Conservation (phyloP, 306 rosid species). For the Herpetospermum pedunculosum region DNA sequence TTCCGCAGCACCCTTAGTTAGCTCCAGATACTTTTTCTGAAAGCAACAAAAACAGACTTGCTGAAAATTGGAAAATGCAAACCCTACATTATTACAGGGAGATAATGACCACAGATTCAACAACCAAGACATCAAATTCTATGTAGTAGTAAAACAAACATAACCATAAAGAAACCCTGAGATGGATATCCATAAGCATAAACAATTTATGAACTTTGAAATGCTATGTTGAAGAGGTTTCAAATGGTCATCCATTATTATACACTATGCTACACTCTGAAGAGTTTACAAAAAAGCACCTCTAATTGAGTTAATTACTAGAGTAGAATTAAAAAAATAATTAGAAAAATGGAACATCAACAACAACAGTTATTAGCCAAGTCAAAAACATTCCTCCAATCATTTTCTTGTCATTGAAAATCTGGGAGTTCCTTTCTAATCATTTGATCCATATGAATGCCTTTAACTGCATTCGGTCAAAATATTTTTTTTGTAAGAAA, state of each 20-base stretch:
- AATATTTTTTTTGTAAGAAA: too few relatives aligned
- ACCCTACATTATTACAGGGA: background rate
- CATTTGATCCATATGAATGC: too few relatives aligned
- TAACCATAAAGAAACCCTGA: constrained; percentile 1
- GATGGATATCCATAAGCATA: background rate
- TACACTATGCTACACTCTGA: too few relatives aligned
- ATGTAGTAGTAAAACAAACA: constrained; percentile 3
- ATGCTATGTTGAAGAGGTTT: constrained; percentile 3
- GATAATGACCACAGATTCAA: constrained; percentile 13
- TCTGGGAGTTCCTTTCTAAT: too few relatives aligned
- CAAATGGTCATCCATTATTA: background rate
- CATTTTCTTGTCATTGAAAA: background rate
- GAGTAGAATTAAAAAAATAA: too few relatives aligned
- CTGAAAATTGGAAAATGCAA: background rate
- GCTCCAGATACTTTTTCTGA: constrained; percentile 85
- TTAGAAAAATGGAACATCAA: too few relatives aligned
- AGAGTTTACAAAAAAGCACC: too few relatives aligned
- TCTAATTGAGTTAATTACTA: too few relatives aligned
- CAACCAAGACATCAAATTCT: background rate
- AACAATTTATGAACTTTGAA: constrained; percentile 1
- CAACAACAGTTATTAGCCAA: too few relatives aligned
- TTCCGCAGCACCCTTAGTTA: constrained; percentile 94
- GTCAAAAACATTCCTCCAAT: too few relatives aligned
- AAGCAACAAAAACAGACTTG: constrained; percentile 13
- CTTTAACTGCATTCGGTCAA: too few relatives aligned